Evolutionary conservation across 2,329 filamentous ascomycete genomes (phyloP).

Genomic region (Xylariaceae sp.): DNA sequence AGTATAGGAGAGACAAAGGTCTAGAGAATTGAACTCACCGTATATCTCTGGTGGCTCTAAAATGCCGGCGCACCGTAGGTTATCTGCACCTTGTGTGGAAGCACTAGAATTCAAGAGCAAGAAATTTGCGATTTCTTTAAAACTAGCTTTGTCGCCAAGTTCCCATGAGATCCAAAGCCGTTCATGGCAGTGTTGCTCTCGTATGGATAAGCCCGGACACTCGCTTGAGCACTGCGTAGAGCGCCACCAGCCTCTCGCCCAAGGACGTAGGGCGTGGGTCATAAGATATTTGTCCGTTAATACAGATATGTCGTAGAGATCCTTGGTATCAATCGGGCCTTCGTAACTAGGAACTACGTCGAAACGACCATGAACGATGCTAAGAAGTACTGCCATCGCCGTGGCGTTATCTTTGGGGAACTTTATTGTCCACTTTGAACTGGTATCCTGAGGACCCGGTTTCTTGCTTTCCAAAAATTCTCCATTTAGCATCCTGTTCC

Average conservation of each 20-base stretch:
- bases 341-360: slow-evolving; percentile 12
- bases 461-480: slow-evolving; percentile 13
- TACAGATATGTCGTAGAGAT: slow-evolving; percentile 32
- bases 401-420: slow-evolving; percentile 10
- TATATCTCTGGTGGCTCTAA: slow-evolving; percentile 31
- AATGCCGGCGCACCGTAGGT: slow-evolving; percentile 4
- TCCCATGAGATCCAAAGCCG: slow-evolving; percentile 32
- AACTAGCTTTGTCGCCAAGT: slow-evolving; percentile 25
- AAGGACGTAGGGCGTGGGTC: slow-evolving; percentile 30
- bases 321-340: slow-evolving; percentile 14
- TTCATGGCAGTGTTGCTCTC: slow-evolving; percentile 23
- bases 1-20: neutral
- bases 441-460: neutral
- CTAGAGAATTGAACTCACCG: slow-evolving; percentile 22
- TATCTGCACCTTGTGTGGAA: slow-evolving; percentile 3
- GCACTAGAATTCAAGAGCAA: slow-evolving; percentile 22
- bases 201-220: slow-evolving; percentile 8
- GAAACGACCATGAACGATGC: slow-evolving; percentile 5
- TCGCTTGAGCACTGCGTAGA: slow-evolving; percentile 18
- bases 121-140: slow-evolving; percentile 21
- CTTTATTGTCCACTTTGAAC: slow-evolving; percentile 4
- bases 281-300: slow-evolving; percentile 34
- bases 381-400: slow-evolving; percentile 3
- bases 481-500: slow-evolving; percentile 15
- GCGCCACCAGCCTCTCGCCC: slow-evolving; percentile 31